Conservation (phyloP, 345 rosid species). For the Brassica cretica region DNA sequence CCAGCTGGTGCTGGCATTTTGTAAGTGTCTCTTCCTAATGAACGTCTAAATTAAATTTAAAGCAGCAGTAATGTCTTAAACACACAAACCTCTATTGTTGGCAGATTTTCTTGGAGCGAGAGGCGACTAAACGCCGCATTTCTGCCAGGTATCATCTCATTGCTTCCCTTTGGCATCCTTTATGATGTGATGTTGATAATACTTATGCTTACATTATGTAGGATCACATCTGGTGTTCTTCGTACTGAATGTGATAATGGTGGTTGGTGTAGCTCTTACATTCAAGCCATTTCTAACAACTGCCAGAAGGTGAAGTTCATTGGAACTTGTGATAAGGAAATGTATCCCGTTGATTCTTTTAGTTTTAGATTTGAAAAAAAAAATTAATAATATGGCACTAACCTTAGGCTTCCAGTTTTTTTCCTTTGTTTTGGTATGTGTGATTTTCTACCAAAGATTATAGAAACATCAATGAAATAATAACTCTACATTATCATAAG, state of each 20-base stretch:
- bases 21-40: slow-evolving; percentile 41
- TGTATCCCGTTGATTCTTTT: slow-evolving; percentile 25
- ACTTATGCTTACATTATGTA: neutral
- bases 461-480: neutral
- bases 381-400: slow-evolving; percentile 15
- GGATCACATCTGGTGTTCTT: neutral
- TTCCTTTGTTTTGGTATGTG: neutral
- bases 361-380: neutral
- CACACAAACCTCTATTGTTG: slow-evolving; percentile 7
- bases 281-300: neutral
- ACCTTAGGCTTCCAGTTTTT: slow-evolving; percentile 12
- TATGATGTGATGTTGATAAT: neutral
- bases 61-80: slow-evolving; percentile 9
- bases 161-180: neutral
- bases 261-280: neutral
- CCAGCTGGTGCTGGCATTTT: slow-evolving; percentile 66
- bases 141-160: slow-evolving; percentile 40
- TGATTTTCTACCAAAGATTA: neutral
- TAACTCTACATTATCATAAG: neutral
- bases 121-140: slow-evolving; percentile 42
- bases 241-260: neutral
- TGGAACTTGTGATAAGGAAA: slow-evolving; percentile 34
- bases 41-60: neutral
- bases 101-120: slow-evolving; percentile 49
- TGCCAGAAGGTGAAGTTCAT: neutral